phyloP scores from a whole-genome alignment of 1,284 basidiomycete species.

The Rhodotorula sp. region DNA sequence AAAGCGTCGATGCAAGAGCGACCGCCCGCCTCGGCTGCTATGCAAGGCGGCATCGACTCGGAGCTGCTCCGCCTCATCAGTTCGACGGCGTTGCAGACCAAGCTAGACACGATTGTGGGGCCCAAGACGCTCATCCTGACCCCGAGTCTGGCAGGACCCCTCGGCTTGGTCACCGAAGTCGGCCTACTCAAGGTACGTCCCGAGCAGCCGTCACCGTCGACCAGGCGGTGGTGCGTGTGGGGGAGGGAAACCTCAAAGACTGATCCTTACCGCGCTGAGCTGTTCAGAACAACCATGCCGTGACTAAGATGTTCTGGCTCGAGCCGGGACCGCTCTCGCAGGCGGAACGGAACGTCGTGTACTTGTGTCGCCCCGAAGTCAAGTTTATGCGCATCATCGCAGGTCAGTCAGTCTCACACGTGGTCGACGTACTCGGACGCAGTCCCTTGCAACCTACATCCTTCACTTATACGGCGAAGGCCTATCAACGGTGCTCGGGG shows the following conservation, averaged over 20 bases:
- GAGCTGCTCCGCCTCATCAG: constrained; percentile 35
- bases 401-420: constrained; percentile 54
- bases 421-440: not conserved
- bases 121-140: constrained; percentile 95
- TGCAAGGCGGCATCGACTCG: constrained; percentile 11
- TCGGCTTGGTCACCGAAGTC: constrained; percentile 90
- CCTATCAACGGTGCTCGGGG: not conserved
- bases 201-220: not conserved
- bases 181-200: constrained; percentile 75
- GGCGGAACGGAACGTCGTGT: constrained; percentile 84
- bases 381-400: constrained; percentile 85
- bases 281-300: constrained; percentile 78
- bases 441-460: not conserved
- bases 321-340: constrained; percentile 75
- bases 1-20: not conserved
- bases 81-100: constrained; percentile 27
- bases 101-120: constrained; percentile 69
- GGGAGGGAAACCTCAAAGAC: not conserved
- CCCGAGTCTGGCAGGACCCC: constrained; percentile 78
- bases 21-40: not conserved
- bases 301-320: constrained; percentile 99
- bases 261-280: not conserved
- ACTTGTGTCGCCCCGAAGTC: constrained; percentile 85
- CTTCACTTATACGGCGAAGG: not conserved
- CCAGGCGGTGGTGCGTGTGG: not conserved